phyloP scores from a whole-genome alignment of 2,329 filamentous ascomycete genomes.

The Colletotrichum sublineola region DNA sequence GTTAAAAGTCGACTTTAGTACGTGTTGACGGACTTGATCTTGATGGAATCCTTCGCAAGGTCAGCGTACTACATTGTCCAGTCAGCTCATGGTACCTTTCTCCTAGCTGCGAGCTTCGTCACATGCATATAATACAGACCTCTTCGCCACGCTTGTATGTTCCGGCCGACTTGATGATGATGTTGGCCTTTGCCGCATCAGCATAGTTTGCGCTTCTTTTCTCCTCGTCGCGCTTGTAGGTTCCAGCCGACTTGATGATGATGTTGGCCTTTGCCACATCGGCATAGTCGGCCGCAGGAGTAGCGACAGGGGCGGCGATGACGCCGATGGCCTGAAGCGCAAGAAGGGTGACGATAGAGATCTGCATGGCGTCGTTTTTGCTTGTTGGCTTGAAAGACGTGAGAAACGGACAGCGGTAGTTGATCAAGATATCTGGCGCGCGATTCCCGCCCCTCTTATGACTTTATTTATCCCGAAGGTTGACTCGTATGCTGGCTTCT shows the following conservation, averaged over 20 bases:
- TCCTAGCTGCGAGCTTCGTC: no score
- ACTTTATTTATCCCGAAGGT: background rate
- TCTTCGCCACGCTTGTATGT: slow-evolving; percentile 33
- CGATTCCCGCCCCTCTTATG: background rate
- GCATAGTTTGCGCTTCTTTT: background rate
- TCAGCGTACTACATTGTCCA: background rate
- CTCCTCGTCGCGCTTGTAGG: slow-evolving; percentile 11
- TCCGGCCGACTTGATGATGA: slow-evolving; percentile 15
- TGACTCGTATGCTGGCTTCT: no score
- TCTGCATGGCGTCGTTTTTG: slow-evolving; percentile 9
- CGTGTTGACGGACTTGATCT: slow-evolving; percentile 23
- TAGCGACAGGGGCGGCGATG: slow-evolving; percentile 24
- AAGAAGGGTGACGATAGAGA: slow-evolving; percentile 17
- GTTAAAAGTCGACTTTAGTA: background rate
- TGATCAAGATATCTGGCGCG: no score
- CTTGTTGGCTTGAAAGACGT: background rate
- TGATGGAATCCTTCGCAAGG: slow-evolving; percentile 17
- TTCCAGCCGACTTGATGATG: slow-evolving; percentile 22
- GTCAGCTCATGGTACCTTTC: background rate
- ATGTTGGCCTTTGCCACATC: slow-evolving; percentile 15
- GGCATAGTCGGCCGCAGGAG: slow-evolving; percentile 16
- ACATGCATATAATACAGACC: background rate
- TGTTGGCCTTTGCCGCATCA: no score
- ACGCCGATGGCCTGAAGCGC: slow-evolving; percentile 31
- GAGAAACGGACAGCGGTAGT: no score